A percentile compares a stretch with the other conserved stretches of the same genome.
These are phyloP conservation scores for Eucalyptus curtisii DNA, from an alignment of 345 rosid species.

Conservation along the genomic window DNA sequence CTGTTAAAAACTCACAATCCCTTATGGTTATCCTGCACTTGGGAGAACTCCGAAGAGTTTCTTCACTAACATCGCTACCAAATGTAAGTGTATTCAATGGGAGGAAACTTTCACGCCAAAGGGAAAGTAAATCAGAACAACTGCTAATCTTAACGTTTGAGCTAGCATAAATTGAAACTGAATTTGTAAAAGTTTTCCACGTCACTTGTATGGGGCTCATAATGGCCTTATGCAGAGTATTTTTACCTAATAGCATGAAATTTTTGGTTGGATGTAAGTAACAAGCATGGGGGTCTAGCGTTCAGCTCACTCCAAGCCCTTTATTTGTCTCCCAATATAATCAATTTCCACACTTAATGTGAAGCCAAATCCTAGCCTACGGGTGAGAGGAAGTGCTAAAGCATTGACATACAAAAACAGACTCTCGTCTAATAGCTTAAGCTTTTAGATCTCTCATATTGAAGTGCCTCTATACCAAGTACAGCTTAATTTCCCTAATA, in stretches of 20 bases:
- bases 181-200: neutral
- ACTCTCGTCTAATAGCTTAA: neutral
- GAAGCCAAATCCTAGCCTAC: neutral
- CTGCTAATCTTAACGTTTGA: neutral
- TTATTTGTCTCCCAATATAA: neutral
- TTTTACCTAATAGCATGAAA: neutral
- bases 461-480: neutral
- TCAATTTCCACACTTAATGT: neutral
- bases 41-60: neutral
- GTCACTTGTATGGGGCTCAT: neutral
- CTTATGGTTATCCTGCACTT: neutral
- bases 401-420: neutral
- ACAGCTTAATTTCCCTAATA: neutral
- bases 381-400: neutral
- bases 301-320: neutral
- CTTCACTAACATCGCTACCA: neutral
- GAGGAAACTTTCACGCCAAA: neutral
- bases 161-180: neutral
- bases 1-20: neutral
- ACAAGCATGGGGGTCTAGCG: neutral
- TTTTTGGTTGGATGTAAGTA: neutral
- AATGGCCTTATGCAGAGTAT: neutral
- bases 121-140: neutral
- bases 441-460: neutral
- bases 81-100: neutral